These are phyloP conservation scores for Perkinsus chesapeaki DNA, from an alignment of 169 alveolate species.

Conservation along the genomic window DNA sequence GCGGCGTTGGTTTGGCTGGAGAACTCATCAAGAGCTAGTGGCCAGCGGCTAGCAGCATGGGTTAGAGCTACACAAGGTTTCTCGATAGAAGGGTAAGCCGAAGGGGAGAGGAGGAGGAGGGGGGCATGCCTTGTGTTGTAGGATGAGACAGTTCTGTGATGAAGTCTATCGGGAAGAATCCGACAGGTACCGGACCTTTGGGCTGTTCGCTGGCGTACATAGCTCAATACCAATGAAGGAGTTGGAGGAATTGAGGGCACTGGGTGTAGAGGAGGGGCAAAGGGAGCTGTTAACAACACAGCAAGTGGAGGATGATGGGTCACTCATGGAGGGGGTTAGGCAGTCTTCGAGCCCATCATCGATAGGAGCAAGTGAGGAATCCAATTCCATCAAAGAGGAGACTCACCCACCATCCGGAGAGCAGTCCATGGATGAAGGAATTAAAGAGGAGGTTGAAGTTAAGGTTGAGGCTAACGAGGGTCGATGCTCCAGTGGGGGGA, in stretches of 20 bases:
- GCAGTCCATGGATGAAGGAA: too few relatives aligned
- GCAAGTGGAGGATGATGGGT: background rate
- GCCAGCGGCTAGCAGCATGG: background rate
- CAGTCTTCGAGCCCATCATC: background rate
- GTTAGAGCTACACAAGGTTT: background rate
- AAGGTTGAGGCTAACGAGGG: too few relatives aligned
- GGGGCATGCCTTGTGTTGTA: background rate
- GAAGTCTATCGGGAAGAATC: background rate
- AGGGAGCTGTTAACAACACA: background rate
- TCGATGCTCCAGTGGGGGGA: too few relatives aligned
- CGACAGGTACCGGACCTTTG: background rate
- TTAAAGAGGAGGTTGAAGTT: too few relatives aligned
- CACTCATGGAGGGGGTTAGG: background rate
- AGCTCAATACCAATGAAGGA: background rate
- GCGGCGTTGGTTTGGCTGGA: background rate
- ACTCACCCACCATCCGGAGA: background rate
- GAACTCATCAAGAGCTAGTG: background rate
- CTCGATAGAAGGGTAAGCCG: background rate
- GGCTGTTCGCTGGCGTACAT: background rate
- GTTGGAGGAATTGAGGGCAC: background rate
- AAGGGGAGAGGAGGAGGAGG: background rate
- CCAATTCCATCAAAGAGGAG: background rate
- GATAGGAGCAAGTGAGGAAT: background rate
- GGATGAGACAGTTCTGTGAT: background rate
- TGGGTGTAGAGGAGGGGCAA: background rate